Conservation (phyloP, 2,329 filamentous ascomycete species). For the Emmonsia crescens region DNA sequence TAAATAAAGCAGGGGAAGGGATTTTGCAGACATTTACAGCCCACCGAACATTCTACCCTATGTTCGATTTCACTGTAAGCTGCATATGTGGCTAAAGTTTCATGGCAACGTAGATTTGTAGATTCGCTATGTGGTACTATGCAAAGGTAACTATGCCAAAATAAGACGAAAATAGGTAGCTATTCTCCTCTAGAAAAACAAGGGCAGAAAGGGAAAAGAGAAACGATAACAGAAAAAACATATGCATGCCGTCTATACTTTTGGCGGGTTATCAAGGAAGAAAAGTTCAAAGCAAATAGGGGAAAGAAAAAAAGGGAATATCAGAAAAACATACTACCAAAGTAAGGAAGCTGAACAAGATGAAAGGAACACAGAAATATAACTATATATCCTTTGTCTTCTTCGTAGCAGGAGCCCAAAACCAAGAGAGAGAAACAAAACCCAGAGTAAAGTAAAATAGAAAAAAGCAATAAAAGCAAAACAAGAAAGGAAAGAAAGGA, state of each 20-base stretch:
- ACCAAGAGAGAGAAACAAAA: background rate
- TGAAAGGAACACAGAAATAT: background rate
- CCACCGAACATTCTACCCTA: background rate
- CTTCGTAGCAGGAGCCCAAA: background rate
- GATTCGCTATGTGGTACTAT: background rate
- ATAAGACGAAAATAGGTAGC: background rate
- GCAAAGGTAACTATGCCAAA: background rate
- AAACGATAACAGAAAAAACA: background rate
- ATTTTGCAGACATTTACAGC: background rate
- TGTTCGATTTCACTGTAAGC: no score
- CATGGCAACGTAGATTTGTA: background rate
- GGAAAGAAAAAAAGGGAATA: background rate
- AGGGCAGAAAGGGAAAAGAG: background rate
- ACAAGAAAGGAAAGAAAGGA: background rate
- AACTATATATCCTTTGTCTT: background rate
- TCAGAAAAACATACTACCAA: background rate
- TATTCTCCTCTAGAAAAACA: background rate
- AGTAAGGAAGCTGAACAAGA: background rate
- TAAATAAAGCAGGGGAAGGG: background rate
- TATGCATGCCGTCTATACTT: background rate
- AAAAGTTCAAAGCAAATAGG: background rate
- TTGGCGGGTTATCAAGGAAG: background rate
- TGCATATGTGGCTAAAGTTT: background rate
- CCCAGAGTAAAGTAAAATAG: background rate
- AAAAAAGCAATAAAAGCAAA: background rate